Conservation (phyloP, 768 basidiomycete genomes). For the Russula olivacea region DNA sequence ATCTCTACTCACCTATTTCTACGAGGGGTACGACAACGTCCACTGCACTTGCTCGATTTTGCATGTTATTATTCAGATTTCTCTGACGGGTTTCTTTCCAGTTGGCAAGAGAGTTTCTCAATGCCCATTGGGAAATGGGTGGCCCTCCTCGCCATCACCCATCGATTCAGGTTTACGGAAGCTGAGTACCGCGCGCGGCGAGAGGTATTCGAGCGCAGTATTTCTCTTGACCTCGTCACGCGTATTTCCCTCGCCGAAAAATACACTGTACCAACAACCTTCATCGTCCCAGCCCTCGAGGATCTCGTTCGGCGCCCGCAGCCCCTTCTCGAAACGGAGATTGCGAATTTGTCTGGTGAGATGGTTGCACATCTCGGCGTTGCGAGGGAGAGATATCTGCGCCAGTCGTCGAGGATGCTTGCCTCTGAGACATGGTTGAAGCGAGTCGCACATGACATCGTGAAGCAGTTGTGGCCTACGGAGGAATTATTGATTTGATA, state of each 20-base stretch:
- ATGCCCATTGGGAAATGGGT: not conserved
- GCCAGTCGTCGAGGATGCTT: not conserved
- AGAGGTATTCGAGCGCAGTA: slow-evolving; percentile 7
- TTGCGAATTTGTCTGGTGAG: not conserved
- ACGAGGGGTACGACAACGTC: not conserved
- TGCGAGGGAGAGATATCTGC: slow-evolving; percentile 3
- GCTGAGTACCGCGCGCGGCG: slow-evolving; percentile 7
- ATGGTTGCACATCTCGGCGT: not conserved
- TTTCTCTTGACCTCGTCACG: not conserved
- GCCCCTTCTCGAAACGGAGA: not conserved
- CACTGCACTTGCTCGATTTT: not conserved
- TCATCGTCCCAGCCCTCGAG: slow-evolving; percentile 1
- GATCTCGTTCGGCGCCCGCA: not conserved
- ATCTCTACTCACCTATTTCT: slow-evolving; percentile 5
- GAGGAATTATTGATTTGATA: not conserved
- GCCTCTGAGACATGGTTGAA: not conserved
- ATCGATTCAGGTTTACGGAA: slow-evolving; percentile 10
- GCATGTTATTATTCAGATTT: not conserved
- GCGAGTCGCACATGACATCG: not conserved
- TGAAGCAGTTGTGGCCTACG: not conserved
- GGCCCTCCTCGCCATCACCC: slow-evolving; percentile 5
- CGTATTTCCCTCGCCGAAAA: not conserved
- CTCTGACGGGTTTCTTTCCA: not conserved
- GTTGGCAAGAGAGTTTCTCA: slow-evolving; percentile 5
- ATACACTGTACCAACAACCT: not conserved